phyloP scores from a whole-genome alignment of 371 early-diverging fungal species.

The Apophysomyces elegans region DNA sequence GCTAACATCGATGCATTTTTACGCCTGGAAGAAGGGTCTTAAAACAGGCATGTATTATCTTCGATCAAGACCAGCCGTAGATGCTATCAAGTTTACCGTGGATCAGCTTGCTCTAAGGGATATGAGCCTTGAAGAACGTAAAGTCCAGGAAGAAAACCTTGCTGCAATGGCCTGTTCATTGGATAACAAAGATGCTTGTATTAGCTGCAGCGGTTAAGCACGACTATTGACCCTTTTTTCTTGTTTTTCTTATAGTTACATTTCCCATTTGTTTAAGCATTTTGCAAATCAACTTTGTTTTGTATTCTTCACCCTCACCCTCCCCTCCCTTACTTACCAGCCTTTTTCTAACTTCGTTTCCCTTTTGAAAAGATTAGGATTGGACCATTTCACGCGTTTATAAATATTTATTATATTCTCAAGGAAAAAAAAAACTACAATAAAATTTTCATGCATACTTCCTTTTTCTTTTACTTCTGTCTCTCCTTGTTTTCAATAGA shows the following conservation, averaged over 20 bases:
- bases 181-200: conserved; percentile 91
- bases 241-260: conserved; percentile 10
- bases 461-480: neutral
- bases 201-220: conserved; percentile 84
- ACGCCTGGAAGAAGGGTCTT: conserved; percentile 98
- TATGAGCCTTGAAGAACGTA: conserved; percentile 27
- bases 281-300: neutral
- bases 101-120: conserved; percentile 63
- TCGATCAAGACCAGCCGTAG: conserved; percentile 96
- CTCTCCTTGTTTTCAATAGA: neutral
- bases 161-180: conserved; percentile 83
- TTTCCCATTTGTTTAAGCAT: conserved; percentile 5
- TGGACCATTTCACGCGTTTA: neutral
- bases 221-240: conserved; percentile 2
- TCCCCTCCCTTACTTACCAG: neutral
- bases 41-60: conserved; percentile 99
- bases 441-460: too few species aligned
- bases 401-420: too few species aligned
- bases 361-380: neutral
- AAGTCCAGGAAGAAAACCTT: conserved; percentile 35
- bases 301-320: neutral
- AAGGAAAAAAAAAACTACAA: too few species aligned
- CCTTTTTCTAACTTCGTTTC: neutral
- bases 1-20: conserved; percentile 99
- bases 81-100: conserved; percentile 96